Evolutionary conservation across 257 asterid genomes (phyloP).

Genomic region (Anisodus acutangulus): DNA sequence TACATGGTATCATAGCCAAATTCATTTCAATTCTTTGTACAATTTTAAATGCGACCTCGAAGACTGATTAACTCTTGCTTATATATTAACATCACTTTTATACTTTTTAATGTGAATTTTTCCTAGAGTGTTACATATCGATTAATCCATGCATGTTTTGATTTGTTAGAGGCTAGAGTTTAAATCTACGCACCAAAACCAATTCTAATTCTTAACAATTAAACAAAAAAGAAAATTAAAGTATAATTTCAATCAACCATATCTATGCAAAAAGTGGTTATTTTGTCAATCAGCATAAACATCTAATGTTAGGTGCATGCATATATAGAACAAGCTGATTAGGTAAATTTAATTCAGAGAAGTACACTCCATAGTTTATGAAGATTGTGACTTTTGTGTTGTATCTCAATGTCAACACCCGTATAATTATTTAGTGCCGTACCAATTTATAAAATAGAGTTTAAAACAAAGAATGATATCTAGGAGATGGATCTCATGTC

Average conservation of each 20-base stretch:
- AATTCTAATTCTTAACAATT: not conserved
- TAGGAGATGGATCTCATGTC: not conserved
- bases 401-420: constrained; percentile 17
- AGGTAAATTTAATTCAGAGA: not conserved
- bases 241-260: not conserved
- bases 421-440: not conserved
- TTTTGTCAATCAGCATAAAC: not conserved
- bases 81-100: not conserved
- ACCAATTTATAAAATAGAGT: not conserved
- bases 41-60: no score
- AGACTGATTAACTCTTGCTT: not conserved
- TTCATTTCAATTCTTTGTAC: no score
- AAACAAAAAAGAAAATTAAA: not conserved
- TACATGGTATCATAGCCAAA: no score
- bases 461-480: not conserved
- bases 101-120: not conserved
- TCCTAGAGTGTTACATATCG: not conserved
- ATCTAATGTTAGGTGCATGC: not conserved
- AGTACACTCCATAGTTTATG: not conserved
- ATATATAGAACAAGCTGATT: not conserved
- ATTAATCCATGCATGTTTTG: not conserved
- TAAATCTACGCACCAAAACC: not conserved
- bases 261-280: not conserved
- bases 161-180: not conserved
- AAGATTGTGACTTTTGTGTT: not conserved